Conservation (phyloP, 106 monocot genomes). For the Dendrobium officinale region DNA sequence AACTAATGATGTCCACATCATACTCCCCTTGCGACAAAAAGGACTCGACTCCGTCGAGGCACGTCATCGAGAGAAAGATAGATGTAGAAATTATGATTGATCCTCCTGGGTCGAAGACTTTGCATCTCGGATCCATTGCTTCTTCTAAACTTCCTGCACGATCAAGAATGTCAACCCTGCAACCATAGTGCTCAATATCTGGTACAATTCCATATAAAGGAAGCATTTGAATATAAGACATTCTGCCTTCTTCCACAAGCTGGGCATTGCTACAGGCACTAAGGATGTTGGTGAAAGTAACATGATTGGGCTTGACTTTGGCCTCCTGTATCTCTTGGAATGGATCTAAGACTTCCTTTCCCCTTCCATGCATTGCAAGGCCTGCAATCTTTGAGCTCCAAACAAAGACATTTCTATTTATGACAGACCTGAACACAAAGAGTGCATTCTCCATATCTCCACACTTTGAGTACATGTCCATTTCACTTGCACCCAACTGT, state of each 20-base stretch:
- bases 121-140: too few species aligned
- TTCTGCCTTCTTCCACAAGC: conserved; percentile 25
- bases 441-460: conserved; percentile 41
- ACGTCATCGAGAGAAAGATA: too few species aligned
- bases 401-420: conserved; percentile 33
- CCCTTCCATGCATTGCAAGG: conserved; percentile 35
- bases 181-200: conserved; percentile 31
- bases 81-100: too few species aligned
- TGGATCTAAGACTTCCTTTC: conserved; percentile 30
- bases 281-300: conserved; percentile 42
- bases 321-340: conserved; percentile 34
- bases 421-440: conserved; percentile 19
- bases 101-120: too few species aligned
- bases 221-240: conserved; percentile 32
- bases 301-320: conserved; percentile 23
- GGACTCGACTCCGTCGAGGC: too few species aligned
- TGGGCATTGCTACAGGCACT: conserved; percentile 53
- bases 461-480: conserved; percentile 65
- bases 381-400: conserved; percentile 59
- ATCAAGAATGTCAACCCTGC: conserved; percentile 36
- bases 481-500: conserved; percentile 30
- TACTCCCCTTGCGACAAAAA: too few species aligned
- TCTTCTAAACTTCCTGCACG: too few species aligned
- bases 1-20: too few species aligned
- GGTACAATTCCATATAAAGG: conserved; percentile 27